Base-by-base conservation (phyloP, 305 asterid genomes). In the Striga hermonthica region DNA sequence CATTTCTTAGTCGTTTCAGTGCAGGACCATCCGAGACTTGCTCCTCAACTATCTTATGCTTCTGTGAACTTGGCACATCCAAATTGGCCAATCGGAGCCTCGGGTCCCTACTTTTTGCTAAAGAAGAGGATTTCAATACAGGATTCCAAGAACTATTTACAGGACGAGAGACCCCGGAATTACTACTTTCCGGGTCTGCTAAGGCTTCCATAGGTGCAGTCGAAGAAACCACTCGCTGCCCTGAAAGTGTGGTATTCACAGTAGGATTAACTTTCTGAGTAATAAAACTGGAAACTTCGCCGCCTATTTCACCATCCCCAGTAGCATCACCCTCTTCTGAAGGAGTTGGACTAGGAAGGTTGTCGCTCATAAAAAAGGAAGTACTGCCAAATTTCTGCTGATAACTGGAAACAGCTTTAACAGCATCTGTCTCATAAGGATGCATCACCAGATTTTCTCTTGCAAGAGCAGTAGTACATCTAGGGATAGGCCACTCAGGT, bases 261-360 rank as follows among this genome's bases (percentile, higher is more conserved):
- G 57, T 64, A 79, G 63, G 52, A 47, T 47, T 56, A 54, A 49
- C 22, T 53, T 75, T 75, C 70, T 47, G 76, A 62, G 57, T 13
- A 72, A 77, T 40, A 72, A 83, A 76, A 77, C 98, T 86, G 65
- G 90, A 75, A 64, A 93, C 84, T 82, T 90, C 98, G 49, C 74
- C 93, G 60, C 75, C 63, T 36, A 66, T 77, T 59, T 90, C 97
- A 77, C 74, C 84, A 72, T 83, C 90, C 57, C 78, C 91, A 73
- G 62, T 63, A 72, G 68, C 60, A 72, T 83, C 86, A 67, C 79
- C 89, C 49, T 90, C 95, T 78, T 82, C 95, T 4, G 98, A 93
- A 61, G 98, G 98, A 53, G 98, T 93, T 63, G 98, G 98, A 75
- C 98, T 93, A 36, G 98, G 98, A 70, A 93, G 91, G 59, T 79